A percentile compares a stretch with the other conserved stretches of the same genome.
Evolutionary conservation across 169 alveolate genomes (phyloP).

Genomic region (Babesia caballi): DNA sequence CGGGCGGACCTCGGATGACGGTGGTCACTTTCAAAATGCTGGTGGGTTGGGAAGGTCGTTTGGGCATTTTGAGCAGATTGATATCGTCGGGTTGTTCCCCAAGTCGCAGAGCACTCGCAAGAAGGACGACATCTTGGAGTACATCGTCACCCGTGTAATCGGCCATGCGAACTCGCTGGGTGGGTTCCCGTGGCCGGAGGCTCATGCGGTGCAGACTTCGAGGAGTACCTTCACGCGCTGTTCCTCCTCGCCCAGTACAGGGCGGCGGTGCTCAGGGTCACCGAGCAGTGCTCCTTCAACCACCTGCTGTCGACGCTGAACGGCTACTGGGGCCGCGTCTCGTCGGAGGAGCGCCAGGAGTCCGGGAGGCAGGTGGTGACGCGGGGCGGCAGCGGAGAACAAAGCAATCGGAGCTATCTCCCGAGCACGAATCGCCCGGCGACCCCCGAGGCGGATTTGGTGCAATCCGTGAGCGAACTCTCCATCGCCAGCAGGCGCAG

Average conservation of each 20-base stretch:
- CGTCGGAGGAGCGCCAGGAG: not conserved
- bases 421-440: not conserved
- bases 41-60: not conserved
- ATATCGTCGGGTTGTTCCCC: slow-evolving; percentile 42
- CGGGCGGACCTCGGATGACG: slow-evolving; percentile 2
- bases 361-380: not conserved
- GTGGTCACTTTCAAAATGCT: not conserved
- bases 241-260: slow-evolving; percentile 51
- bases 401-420: not conserved
- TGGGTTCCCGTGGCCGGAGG: not conserved
- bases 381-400: too few species aligned
- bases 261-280: slow-evolving; percentile 47
- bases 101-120: slow-evolving; percentile 36
- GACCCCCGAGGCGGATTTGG: too few species aligned
- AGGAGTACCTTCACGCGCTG: slow-evolving; percentile 48
- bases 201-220: slow-evolving; percentile 21
- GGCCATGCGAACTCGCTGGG: slow-evolving; percentile 6
- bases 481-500: too few species aligned
- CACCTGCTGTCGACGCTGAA: slow-evolving; percentile 23
- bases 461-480: too few species aligned
- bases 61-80: slow-evolving; percentile 14
- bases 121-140: slow-evolving; percentile 42
- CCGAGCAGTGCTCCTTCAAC: slow-evolving; percentile 57
- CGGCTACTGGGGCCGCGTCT: not conserved
- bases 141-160: slow-evolving; percentile 21